Conservation (phyloP, 768 basidiomycete genomes). For the Agaricus blazei region DNA sequence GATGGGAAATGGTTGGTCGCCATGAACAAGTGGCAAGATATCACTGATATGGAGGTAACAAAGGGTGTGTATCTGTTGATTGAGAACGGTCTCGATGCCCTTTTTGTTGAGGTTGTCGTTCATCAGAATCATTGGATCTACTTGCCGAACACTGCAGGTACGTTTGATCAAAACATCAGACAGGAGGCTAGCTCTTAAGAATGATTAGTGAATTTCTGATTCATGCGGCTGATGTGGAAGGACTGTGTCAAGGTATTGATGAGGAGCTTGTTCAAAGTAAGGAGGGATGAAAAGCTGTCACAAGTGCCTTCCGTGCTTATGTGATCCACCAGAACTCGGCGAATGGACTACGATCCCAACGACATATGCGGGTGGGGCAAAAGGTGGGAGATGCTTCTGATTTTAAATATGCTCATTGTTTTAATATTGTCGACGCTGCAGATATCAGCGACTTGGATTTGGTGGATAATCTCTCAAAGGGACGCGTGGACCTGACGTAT, state of each 20-base stretch:
- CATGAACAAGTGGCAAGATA: slow-evolving; percentile 98
- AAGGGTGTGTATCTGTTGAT: slow-evolving; percentile 45
- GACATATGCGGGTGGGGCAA: slow-evolving; percentile 97
- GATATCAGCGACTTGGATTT: slow-evolving; percentile 77
- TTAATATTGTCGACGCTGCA: slow-evolving; percentile 20
- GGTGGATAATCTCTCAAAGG: slow-evolving; percentile 74
- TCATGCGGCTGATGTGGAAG: slow-evolving; percentile 99
- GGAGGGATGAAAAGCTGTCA: slow-evolving; percentile 18
- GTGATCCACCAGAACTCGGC: slow-evolving; percentile 58
- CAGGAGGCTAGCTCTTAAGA: neutral
- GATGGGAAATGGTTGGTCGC: slow-evolving; percentile 85
- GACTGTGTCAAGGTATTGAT: slow-evolving; percentile 94
- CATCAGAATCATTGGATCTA: slow-evolving; percentile 68
- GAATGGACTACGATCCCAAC: slow-evolving; percentile 90
- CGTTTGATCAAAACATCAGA: neutral
- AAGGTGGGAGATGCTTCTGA: slow-evolving; percentile 41
- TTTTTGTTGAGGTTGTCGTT: neutral
- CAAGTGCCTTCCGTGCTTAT: neutral
- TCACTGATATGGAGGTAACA: slow-evolving; percentile 91
- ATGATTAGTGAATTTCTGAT: slow-evolving; percentile 78
- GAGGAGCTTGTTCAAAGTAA: slow-evolving; percentile 76
- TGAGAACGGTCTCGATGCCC: neutral
- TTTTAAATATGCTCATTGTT: neutral
- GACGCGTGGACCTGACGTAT: slow-evolving; percentile 83
- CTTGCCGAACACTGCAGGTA: slow-evolving; percentile 82